Conservation (phyloP, 1,284 basidiomycete genomes). For the Xanthoconium separans region DNA sequence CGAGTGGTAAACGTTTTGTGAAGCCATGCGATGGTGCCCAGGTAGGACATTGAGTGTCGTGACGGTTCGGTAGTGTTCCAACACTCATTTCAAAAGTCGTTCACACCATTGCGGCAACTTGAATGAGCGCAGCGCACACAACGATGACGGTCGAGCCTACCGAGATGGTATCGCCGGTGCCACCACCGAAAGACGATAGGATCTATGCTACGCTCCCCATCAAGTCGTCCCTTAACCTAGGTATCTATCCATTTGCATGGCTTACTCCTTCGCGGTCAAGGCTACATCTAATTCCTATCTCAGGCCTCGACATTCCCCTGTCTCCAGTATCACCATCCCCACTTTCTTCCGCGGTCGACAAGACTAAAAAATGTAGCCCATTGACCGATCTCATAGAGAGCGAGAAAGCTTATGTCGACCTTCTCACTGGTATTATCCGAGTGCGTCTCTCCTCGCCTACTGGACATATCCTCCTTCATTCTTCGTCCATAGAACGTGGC, state of each 20-base stretch:
- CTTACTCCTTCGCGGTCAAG: slow-evolving; percentile 7
- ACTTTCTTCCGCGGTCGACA: slow-evolving; percentile 37
- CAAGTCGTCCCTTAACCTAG: slow-evolving; percentile 27
- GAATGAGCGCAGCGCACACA: slow-evolving; percentile 6
- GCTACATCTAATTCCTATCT: slow-evolving; percentile 11
- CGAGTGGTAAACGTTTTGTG: slow-evolving; percentile 39
- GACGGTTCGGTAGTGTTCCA: neutral
- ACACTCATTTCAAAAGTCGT: neutral
- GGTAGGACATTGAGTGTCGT: slow-evolving; percentile 22
- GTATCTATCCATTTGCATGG: slow-evolving; percentile 15
- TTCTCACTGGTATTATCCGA: slow-evolving; percentile 87
- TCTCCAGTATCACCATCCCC: slow-evolving; percentile 31
- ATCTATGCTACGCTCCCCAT: slow-evolving; percentile 17
- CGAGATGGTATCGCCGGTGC: slow-evolving; percentile 28
- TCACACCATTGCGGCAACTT: neutral
- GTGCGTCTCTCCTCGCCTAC: slow-evolving; percentile 49
- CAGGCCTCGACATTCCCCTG: slow-evolving; percentile 32
- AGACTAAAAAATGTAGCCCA: slow-evolving; percentile 72
- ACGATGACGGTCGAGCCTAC: slow-evolving; percentile 1
- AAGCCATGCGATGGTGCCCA: slow-evolving; percentile 36
- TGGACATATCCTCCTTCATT: slow-evolving; percentile 14
- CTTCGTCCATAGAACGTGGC: slow-evolving; percentile 77
- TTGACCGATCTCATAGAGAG: slow-evolving; percentile 92
- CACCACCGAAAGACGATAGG: slow-evolving; percentile 35
- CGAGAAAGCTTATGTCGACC: slow-evolving; percentile 91